phyloP scores from a whole-genome alignment of 495 filamentous ascomycete genomes.

The Xylaria castorea region DNA sequence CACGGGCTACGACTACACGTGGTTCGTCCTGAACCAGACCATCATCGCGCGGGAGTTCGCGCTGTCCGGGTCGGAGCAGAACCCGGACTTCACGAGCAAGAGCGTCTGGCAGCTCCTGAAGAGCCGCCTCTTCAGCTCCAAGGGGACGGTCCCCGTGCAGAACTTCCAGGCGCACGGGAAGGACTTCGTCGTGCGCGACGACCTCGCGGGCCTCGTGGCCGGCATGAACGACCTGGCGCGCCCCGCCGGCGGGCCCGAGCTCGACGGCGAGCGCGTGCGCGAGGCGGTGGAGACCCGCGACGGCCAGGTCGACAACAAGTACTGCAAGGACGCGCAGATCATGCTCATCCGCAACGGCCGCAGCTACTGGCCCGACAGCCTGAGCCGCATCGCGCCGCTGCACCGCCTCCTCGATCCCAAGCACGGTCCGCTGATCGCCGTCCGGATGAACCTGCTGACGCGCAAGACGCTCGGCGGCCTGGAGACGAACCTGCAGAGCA shows the following conservation, averaged over 20 bases:
- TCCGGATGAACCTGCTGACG: conserved; percentile 58
- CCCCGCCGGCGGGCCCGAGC: conserved; percentile 41
- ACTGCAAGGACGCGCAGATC: conserved; percentile 59
- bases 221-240: conserved; percentile 57
- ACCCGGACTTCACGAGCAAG: conserved; percentile 60
- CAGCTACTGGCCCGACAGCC: conserved; percentile 55
- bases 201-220: conserved; percentile 52
- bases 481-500: conserved; percentile 58
- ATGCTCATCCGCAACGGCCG: conserved; percentile 59
- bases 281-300: conserved; percentile 54
- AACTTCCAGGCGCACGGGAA: conserved; percentile 57
- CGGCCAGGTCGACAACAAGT: conserved; percentile 54
- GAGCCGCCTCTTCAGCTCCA: conserved; percentile 53
- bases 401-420: conserved; percentile 55
- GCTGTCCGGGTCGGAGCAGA: conserved; percentile 61
- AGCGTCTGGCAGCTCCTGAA: conserved; percentile 53
- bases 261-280: conserved; percentile 47
- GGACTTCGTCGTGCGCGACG: conserved; percentile 57
- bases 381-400: conserved; percentile 50
- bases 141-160: conserved; percentile 55
- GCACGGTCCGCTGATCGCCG: conserved; percentile 57
- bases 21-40: conserved; percentile 59
- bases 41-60: conserved; percentile 61
- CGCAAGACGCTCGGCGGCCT: conserved; percentile 60
- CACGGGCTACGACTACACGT: conserved; percentile 61